A percentile compares a stretch with the other conserved stretches of the same genome.
Conservation (phyloP, 1,284 basidiomycete species). For the Cystobasidiaceae sp. region DNA sequence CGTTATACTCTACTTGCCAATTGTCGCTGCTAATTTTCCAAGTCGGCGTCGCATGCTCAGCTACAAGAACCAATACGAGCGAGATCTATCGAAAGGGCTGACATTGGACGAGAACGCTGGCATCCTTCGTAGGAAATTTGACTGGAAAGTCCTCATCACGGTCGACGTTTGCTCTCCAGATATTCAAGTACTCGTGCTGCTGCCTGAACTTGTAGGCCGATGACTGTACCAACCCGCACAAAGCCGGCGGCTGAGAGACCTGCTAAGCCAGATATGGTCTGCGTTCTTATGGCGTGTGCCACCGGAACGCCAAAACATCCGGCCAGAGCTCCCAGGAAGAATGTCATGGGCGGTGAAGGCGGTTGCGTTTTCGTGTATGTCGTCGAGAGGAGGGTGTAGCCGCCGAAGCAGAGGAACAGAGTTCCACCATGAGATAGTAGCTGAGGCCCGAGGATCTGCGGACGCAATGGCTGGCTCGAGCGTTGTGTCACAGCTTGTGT, state of each 20-base stretch:
- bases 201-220: constrained; percentile 7
- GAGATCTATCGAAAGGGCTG: no score
- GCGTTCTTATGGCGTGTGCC: neutral
- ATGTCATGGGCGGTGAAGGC: constrained; percentile 1
- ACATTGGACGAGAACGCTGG: no score
- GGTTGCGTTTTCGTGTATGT: neutral
- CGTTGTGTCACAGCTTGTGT: neutral
- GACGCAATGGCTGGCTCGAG: neutral
- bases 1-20: no score
- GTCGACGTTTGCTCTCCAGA: neutral
- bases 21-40: no score
- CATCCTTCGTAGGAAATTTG: no score
- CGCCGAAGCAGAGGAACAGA: constrained; percentile 26
- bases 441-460: neutral
- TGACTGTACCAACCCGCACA: constrained; percentile 21
- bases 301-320: constrained; percentile 17
- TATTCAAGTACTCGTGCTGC: constrained; percentile 15
- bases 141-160: neutral
- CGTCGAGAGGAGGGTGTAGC: constrained; percentile 13
- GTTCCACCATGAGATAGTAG: constrained; percentile 9
- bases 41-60: no score
- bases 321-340: constrained; percentile 10
- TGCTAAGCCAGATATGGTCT: neutral
- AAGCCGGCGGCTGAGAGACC: constrained; percentile 9
- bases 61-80: no score